A percentile compares a stretch with the other conserved stretches of the same genome.
Evolutionary conservation across 2,329 filamentous ascomycete species (phyloP).

Genomic region (Ceratocystis huliohia): DNA sequence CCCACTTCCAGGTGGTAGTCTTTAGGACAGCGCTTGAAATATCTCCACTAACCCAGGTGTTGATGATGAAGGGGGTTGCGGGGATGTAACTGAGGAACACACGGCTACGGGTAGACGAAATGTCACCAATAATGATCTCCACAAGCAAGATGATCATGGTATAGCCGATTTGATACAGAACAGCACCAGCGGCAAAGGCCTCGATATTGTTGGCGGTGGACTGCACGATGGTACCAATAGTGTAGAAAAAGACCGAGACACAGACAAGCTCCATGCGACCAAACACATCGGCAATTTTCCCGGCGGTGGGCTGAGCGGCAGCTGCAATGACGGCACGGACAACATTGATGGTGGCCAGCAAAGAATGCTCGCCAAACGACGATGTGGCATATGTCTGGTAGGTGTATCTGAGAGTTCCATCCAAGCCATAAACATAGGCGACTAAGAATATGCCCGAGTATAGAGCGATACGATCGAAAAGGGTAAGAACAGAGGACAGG

Average conservation of each 20-base stretch:
- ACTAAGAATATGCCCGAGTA: slow-evolving; percentile 50
- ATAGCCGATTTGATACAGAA: slow-evolving; percentile 52
- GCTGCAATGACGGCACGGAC: slow-evolving; percentile 47
- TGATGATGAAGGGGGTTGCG: slow-evolving; percentile 47
- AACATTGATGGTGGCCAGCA: slow-evolving; percentile 45
- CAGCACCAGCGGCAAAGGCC: slow-evolving; percentile 43
- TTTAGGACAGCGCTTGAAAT: slow-evolving; percentile 38
- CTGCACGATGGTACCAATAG: slow-evolving; percentile 45
- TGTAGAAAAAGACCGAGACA: slow-evolving; percentile 49
- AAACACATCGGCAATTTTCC: slow-evolving; percentile 51
- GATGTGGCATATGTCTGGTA: slow-evolving; percentile 45
- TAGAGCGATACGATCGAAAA: slow-evolving; percentile 41
- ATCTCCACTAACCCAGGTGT: slow-evolving; percentile 52
- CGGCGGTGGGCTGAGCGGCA: slow-evolving; percentile 43
- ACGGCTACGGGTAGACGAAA: slow-evolving; percentile 49
- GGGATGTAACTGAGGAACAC: slow-evolving; percentile 54
- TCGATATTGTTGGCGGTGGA: slow-evolving; percentile 36
- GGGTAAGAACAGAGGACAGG: slow-evolving; percentile 40
- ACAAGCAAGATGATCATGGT: slow-evolving; percentile 48
- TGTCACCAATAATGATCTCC: slow-evolving; percentile 52
- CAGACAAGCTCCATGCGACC: slow-evolving; percentile 46
- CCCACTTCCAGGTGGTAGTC: slow-evolving; percentile 46
- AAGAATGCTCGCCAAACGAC: slow-evolving; percentile 39
- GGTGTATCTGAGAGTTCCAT: slow-evolving; percentile 42
- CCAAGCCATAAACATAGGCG: slow-evolving; percentile 51